phyloP scores from a whole-genome alignment of 768 basidiomycete species.

The Mycena latifolia region DNA sequence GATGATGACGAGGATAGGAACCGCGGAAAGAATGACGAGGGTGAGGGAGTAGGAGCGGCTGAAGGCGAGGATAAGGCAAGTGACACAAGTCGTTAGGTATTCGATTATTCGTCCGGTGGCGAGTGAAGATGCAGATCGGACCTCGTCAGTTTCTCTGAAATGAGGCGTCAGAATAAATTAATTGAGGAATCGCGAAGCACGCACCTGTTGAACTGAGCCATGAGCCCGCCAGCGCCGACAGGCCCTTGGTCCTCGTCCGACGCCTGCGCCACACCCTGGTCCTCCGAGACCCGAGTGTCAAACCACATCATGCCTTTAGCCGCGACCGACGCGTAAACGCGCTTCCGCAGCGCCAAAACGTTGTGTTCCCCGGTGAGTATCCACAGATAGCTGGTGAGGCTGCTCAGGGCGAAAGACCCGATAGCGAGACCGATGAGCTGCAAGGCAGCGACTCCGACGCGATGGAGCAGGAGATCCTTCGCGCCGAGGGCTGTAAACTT shows the following conservation, averaged over 20 bases:
- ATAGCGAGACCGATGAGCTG: constrained; percentile 76
- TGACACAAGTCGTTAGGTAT: constrained; percentile 82
- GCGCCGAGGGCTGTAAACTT: constrained; percentile 57
- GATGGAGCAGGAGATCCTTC: constrained; percentile 66
- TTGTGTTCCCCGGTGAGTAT: constrained; percentile 89
- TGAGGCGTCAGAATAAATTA: constrained; percentile 1
- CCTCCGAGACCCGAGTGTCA: constrained; percentile 68
- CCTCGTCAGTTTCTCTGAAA: constrained; percentile 92
- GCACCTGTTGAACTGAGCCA: constrained; percentile 92
- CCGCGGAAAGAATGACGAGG: constrained; percentile 90
- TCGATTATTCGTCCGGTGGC: constrained; percentile 85
- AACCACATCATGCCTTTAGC: constrained; percentile 91
- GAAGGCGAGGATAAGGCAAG: constrained; percentile 88
- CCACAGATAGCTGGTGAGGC: constrained; percentile 85
- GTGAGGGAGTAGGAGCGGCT: constrained; percentile 84
- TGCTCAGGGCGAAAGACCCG: constrained; percentile 78
- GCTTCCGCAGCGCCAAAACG: constrained; percentile 71
- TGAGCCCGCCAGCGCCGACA: constrained; percentile 88
- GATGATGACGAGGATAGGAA: constrained; percentile 84
- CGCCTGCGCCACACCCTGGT: constrained; percentile 50
- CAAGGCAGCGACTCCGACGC: constrained; percentile 71
- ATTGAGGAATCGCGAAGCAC: constrained; percentile 21
- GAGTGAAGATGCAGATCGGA: constrained; percentile 86
- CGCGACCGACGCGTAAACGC: constrained; percentile 77
- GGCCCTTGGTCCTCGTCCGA: constrained; percentile 62